A percentile compares a stretch with the other conserved stretches of the same genome.
These are phyloP conservation scores for Cocos nucifera DNA, from an alignment of 176 grass and related monocot species.

Conservation along the genomic window DNA sequence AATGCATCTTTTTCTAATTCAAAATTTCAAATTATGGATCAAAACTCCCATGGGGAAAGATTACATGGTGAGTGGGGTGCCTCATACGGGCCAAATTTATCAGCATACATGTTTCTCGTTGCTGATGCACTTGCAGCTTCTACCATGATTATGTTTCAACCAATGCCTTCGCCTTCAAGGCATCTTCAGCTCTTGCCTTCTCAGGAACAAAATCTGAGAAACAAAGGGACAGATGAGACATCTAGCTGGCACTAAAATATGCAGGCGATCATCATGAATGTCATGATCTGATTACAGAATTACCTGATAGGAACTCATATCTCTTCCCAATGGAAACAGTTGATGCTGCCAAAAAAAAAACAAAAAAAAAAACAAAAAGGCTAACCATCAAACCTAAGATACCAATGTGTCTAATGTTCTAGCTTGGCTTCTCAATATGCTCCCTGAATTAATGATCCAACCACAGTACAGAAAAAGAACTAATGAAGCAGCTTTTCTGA, in stretches of 20 bases:
- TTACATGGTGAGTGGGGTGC: no score
- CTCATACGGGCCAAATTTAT: no score
- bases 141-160: conserved; percentile 4
- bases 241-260: no score
- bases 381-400: no score
- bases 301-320: conserved; percentile 85
- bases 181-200: conserved; percentile 46
- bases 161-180: conserved; percentile 25
- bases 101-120: no score
- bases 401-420: background rate
- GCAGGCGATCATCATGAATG: no score
- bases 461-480: no score
- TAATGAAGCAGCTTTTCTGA: no score
- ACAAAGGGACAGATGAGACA: background rate
- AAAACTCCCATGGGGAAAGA: no score
- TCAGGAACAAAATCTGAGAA: conserved; percentile 70
- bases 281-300: background rate
- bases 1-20: no score
- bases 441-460: no score
- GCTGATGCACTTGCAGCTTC: background rate
- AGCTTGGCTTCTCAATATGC: background rate
- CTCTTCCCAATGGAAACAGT: conserved; percentile 35
- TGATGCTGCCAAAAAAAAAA: conserved; percentile 44
- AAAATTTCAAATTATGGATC: no score
- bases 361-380: conserved; percentile 7